Conservation (phyloP, 495 filamentous ascomycete genomes). For the Penicillium paradoxum region DNA sequence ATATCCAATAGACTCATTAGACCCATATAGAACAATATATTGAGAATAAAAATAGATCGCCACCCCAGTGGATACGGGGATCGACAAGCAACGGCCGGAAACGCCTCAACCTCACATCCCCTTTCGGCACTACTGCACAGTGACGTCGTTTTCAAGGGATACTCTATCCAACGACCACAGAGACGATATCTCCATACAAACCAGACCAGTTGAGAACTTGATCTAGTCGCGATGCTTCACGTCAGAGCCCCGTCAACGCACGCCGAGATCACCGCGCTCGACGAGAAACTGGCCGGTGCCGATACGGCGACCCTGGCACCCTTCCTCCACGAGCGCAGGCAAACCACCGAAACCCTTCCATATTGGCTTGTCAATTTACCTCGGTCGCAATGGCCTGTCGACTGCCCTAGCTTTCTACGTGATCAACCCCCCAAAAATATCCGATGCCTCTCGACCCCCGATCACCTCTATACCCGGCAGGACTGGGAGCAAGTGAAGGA, state of each 20-base stretch:
- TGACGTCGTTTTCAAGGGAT: constrained; percentile 9
- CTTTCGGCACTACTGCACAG: constrained; percentile 10
- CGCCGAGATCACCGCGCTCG: constrained; percentile 19
- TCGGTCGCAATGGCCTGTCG: constrained; percentile 47
- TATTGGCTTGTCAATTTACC: constrained; percentile 84
- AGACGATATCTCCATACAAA: not conserved
- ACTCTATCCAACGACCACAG: not conserved
- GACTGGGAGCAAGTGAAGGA: constrained; percentile 60
- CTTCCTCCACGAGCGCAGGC: constrained; percentile 5
- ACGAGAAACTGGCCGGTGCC: constrained; percentile 22
- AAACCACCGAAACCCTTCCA: constrained; percentile 38
- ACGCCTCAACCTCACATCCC: not conserved
- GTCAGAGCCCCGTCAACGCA: constrained; percentile 14
- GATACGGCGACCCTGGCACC: constrained; percentile 10
- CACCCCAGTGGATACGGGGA: constrained; percentile 1
- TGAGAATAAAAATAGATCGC: not conserved
- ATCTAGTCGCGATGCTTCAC: constrained; percentile 11
- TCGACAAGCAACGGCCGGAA: constrained; percentile 6
- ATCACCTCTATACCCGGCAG: constrained; percentile 51
- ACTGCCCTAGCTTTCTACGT: constrained; percentile 66
- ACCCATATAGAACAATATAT: not conserved
- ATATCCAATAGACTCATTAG: too few relatives aligned
- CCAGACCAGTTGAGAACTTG: not conserved
- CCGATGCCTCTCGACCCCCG: constrained; percentile 60
- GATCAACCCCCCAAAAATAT: constrained; percentile 44